Evolutionary conservation across 2,329 filamentous ascomycete genomes (phyloP).

Genomic region (Biscogniauxia sp.): DNA sequence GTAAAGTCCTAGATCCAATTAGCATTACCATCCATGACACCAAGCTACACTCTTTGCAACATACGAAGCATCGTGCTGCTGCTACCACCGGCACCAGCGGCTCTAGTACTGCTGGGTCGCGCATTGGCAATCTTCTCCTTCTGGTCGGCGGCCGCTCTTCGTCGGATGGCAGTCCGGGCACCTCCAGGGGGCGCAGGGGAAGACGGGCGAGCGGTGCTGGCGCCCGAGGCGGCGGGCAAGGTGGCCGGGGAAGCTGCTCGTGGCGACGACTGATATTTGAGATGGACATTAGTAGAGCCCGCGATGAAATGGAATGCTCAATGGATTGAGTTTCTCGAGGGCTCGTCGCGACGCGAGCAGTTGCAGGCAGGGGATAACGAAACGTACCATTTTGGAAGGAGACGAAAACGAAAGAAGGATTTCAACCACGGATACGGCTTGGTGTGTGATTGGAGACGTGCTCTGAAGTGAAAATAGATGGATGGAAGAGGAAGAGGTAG

Average conservation of each 20-base stretch:
- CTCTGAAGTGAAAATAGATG: constrained; percentile 39
- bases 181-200: constrained; percentile 90
- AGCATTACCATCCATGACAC: constrained; percentile 17
- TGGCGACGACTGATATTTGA: constrained; percentile 51
- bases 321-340: constrained; percentile 4
- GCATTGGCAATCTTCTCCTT: constrained; percentile 97
- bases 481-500: constrained; percentile 9
- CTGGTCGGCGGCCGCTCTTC: constrained; percentile 92
- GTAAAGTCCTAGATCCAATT: constrained; percentile 68
- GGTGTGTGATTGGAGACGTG: neutral
- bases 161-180: constrained; percentile 90
- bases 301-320: constrained; percentile 12
- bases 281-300: constrained; percentile 10
- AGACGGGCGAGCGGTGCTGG: constrained; percentile 71
- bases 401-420: constrained; percentile 1
- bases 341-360: constrained; percentile 11
- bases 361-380: neutral
- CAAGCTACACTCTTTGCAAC: constrained; percentile 35
- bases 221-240: constrained; percentile 60
- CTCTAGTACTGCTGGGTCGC: constrained; percentile 85
- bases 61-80: constrained; percentile 97
- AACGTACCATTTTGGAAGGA: constrained; percentile 17
- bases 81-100: constrained; percentile 91
- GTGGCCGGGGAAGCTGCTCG: constrained; percentile 59
- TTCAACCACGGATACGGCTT: constrained; percentile 2